phyloP scores from a whole-genome alignment of 176 grass and related monocot species.

The Juncus effusus region DNA sequence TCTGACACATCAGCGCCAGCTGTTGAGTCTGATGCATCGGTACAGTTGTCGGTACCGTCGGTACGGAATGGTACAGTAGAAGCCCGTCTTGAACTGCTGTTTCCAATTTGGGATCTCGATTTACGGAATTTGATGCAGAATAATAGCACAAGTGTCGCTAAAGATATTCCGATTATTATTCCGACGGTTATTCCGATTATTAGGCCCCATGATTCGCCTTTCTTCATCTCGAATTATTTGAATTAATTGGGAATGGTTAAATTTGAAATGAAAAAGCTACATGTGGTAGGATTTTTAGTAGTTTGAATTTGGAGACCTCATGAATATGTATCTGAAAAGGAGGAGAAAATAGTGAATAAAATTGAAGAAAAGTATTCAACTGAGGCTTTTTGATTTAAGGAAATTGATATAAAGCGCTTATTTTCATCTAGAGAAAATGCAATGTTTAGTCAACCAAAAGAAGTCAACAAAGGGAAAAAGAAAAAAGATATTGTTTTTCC shows the following conservation, averaged over 20 bases:
- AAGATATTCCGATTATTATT: constrained; percentile 63
- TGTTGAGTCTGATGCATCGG: constrained; percentile 57
- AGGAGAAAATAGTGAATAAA: no score
- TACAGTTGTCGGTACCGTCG: constrained; percentile 44
- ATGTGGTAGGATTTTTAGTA: background rate
- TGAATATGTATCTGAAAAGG: no score
- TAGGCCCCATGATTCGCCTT: constrained; percentile 58
- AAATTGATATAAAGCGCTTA: no score
- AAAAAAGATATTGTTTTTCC: no score
- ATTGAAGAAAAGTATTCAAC: no score
- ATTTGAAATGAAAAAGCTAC: constrained; percentile 1
- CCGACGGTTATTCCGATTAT: constrained; percentile 68
- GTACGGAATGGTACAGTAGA: constrained; percentile 56
- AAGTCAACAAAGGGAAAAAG: no score
- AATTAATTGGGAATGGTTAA: no score
- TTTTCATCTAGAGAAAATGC: no score
- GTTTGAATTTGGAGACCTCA: no score
- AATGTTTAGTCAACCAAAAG: no score
- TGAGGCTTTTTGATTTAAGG: no score
- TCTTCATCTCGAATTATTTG: constrained; percentile 16
- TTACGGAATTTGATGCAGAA: constrained; percentile 60
- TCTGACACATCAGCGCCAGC: constrained; percentile 54
- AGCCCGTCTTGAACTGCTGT: constrained; percentile 66
- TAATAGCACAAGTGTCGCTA: constrained; percentile 50
- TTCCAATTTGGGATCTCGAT: constrained; percentile 51